Evolutionary conservation across 2,329 filamentous ascomycete genomes (phyloP).

Genomic region (Xylariaceae sp.): DNA sequence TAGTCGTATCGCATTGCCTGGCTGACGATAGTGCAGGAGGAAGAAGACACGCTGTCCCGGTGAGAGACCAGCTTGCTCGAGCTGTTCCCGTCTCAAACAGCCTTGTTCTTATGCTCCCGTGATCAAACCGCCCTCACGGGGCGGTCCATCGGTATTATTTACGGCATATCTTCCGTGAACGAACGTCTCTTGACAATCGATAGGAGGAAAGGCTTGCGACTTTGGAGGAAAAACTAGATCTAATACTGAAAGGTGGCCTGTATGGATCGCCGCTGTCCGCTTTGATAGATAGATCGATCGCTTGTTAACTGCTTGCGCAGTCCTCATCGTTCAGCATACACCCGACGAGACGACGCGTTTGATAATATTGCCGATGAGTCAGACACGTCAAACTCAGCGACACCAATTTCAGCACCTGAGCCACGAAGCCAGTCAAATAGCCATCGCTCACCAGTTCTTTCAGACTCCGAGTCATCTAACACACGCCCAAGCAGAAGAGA

Average conservation of each 20-base stretch:
- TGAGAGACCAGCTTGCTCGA: constrained; percentile 18
- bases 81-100: constrained; percentile 18
- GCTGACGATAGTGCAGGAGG: constrained; percentile 12
- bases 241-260: constrained; percentile 17
- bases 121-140: constrained; percentile 11
- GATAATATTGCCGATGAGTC: constrained; percentile 9
- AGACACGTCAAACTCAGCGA: constrained; percentile 6
- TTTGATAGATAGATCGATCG: not conserved
- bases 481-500: constrained; percentile 14
- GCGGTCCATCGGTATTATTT: constrained; percentile 19
- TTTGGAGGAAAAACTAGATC: constrained; percentile 18
- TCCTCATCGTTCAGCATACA: constrained; percentile 9
- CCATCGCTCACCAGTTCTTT: constrained; percentile 5
- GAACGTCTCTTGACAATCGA: constrained; percentile 14
- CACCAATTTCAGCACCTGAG: constrained; percentile 2
- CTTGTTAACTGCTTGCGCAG: constrained; percentile 11
- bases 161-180: constrained; percentile 7
- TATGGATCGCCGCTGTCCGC: constrained; percentile 2
- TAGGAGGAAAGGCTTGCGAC: constrained; percentile 19
- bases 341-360: constrained; percentile 4
- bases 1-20: not conserved
- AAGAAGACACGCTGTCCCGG: constrained; percentile 21
- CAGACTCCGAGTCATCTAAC: constrained; percentile 13
- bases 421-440: constrained; percentile 2
- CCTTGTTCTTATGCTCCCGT: constrained; percentile 15